Base-by-base conservation (phyloP, 1,284 basidiomycete genomes). In the Cronartium ribicola region DNA sequence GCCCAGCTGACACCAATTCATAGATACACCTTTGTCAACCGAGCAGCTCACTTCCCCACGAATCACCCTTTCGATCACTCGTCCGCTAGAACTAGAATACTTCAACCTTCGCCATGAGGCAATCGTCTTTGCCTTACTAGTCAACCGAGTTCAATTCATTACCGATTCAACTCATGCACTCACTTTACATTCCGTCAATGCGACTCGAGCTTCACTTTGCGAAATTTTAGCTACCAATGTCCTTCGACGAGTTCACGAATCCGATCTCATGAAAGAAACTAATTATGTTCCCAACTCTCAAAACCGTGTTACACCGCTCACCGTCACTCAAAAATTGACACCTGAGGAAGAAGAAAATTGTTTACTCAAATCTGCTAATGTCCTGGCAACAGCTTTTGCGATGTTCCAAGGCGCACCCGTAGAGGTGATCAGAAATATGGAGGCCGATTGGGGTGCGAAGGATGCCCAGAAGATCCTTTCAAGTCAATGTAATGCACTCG, bases 201-300 rank as follows among this genome's bases (percentile, higher is more conserved):
- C 77, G 40, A 76, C 78, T 5, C 60, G 79, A 4, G 80, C 80
- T 3, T 75, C 76, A 17, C 60, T 80, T 1, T 81, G 80, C 75
- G 80, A 81, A 72, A 72, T 79, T 20, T 72, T 81, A 11, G 79
- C 80, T 0, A 76, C 77, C 63, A 77, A 77, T 61, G 63, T 80
- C 2, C 59, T 81, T 6, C 75, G 78, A 6, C 72, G 69, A 64
- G 40, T 76, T 7, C 76, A 76, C 60, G 59, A 77, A 57, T 71
- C 70, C 5, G 63, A 66, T 44, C 59, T 73, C 3, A 51, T 61
- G 29, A 44, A 65, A 65, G 41, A 65, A 65, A 43, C 20, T 44
- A 57, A 46, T 3, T n/a, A 44, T 5, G 48, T 40, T 40, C 4
- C 60, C 7, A 22, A 41, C 36, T 14, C 3, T 2, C 59, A 63